Conservation (phyloP, 345 rosid genomes). For the Acer campestre region DNA sequence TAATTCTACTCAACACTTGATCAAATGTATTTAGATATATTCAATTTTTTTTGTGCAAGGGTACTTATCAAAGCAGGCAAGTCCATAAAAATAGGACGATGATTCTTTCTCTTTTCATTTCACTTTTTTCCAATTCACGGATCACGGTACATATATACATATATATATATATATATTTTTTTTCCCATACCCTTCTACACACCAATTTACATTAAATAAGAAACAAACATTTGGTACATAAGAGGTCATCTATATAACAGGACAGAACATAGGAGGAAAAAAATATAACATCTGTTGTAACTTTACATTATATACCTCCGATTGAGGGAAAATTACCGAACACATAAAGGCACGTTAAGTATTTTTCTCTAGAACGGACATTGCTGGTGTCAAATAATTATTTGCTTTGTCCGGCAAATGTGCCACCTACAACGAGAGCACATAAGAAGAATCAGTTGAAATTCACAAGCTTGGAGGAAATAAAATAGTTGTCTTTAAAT, state of each 20-base stretch:
- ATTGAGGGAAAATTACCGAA: not conserved
- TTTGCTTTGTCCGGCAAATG: constrained; percentile 98
- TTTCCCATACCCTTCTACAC: not conserved
- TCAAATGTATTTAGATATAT: too few relatives aligned
- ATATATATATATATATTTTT: too few relatives aligned
- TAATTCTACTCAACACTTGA: too few relatives aligned
- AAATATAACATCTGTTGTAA: not conserved
- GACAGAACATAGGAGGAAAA: not conserved
- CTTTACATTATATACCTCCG: not conserved
- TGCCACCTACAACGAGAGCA: constrained; percentile 62
- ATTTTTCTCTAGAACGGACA: constrained; percentile 86
- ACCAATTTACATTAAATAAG: constrained; percentile 12
- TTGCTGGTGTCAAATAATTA: constrained; percentile 91
- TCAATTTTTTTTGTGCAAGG: too few relatives aligned
- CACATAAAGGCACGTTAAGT: constrained; percentile 38
- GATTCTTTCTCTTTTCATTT: not conserved
- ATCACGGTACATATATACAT: too few relatives aligned
- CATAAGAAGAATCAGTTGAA: not conserved
- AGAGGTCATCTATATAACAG: not conserved
- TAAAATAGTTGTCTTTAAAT: not conserved
- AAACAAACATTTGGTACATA: not conserved
- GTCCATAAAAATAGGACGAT: not conserved
- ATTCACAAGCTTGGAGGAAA: not conserved
- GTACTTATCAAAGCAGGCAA: too few relatives aligned
- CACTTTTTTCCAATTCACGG: not conserved